Percentiles rank a stretch among this genome's conserved stretches.
phyloP scores from a whole-genome alignment of 108 stramenopile genomes.

The Cyclotella choctawhatcheeana region DNA sequence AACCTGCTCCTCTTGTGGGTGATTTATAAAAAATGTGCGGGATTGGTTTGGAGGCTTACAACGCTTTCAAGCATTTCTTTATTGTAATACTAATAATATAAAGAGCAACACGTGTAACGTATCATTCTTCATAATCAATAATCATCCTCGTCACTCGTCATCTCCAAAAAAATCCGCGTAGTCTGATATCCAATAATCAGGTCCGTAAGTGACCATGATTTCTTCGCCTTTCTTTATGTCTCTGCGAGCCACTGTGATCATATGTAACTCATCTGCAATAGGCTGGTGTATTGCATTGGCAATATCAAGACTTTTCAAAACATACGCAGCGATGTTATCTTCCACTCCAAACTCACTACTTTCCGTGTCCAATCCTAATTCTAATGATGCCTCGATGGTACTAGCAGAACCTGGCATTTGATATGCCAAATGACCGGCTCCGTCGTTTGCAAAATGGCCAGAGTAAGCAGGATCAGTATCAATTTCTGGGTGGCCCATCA shows the following conservation, averaged over 20 bases:
- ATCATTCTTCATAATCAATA: too few species aligned
- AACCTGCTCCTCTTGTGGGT: conserved; percentile 62
- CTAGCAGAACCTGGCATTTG: too few species aligned
- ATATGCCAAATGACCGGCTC: conserved; percentile 41
- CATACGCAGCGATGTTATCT: conserved; percentile 29
- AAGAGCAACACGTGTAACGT: too few species aligned
- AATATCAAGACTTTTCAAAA: conserved; percentile 30
- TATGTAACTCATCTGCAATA: conserved; percentile 33
- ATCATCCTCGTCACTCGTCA: too few species aligned
- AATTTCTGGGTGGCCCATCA: conserved; percentile 40
- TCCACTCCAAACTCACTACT: conserved; percentile 17
- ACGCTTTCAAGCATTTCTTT: too few species aligned
- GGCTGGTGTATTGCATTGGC: conserved; percentile 39
- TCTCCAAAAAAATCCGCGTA: too few species aligned
- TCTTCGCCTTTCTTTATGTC: conserved; percentile 49
- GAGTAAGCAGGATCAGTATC: conserved; percentile 41
- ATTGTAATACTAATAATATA: too few species aligned
- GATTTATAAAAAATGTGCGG: background rate
- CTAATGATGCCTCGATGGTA: too few species aligned
- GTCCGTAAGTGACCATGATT: conserved; percentile 50
- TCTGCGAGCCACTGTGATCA: conserved; percentile 41
- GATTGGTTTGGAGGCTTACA: too few species aligned
- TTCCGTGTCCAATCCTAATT: conserved; percentile 1
- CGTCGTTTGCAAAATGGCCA: conserved; percentile 57
- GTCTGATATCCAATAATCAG: conserved; percentile 54